Conservation (phyloP, 2,329 filamentous ascomycete species). For the Thermoascus crustaceus region DNA sequence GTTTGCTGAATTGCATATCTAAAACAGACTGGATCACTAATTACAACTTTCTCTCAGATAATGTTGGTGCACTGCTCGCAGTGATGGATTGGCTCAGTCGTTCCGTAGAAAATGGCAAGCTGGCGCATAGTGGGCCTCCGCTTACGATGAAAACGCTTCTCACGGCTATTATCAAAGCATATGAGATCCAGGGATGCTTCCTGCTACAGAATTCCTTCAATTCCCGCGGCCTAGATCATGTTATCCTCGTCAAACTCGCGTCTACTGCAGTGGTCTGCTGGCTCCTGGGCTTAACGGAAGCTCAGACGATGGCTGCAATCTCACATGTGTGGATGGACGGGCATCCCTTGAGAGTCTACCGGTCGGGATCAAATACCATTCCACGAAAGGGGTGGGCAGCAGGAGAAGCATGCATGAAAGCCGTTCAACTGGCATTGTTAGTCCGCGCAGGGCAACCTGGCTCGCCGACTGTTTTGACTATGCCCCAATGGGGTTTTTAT, state of each 20-base stretch:
- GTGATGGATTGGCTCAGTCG: slow-evolving; percentile 18
- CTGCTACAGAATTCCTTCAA: slow-evolving; percentile 26
- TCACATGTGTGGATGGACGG: slow-evolving; percentile 28
- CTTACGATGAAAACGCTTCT: slow-evolving; percentile 20
- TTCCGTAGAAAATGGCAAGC: background rate
- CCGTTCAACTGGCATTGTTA: slow-evolving; percentile 30
- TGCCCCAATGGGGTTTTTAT: slow-evolving; percentile 31
- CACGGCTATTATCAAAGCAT: slow-evolving; percentile 23
- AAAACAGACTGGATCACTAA: background rate
- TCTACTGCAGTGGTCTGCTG: slow-evolving; percentile 26
- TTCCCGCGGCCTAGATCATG: slow-evolving; percentile 24
- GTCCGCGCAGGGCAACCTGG: slow-evolving; percentile 21
- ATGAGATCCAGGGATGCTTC: slow-evolving; percentile 29
- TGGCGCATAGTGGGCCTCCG: background rate
- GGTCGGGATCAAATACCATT: slow-evolving; percentile 20
- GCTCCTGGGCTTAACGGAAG: slow-evolving; percentile 21
- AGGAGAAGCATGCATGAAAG: slow-evolving; percentile 34
- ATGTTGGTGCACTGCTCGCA: slow-evolving; percentile 24
- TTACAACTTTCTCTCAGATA: too few relatives aligned
- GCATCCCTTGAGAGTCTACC: slow-evolving; percentile 21
- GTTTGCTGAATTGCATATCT: background rate
- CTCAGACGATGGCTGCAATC: slow-evolving; percentile 20
- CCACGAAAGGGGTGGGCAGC: slow-evolving; percentile 32
- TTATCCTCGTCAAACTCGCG: slow-evolving; percentile 28
- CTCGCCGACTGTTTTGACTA: slow-evolving; percentile 20